A percentile compares a stretch with the other conserved stretches of the same genome.
Conservation (phyloP, 192 early-diverging fungal species). For the Pilaira anomala region DNA sequence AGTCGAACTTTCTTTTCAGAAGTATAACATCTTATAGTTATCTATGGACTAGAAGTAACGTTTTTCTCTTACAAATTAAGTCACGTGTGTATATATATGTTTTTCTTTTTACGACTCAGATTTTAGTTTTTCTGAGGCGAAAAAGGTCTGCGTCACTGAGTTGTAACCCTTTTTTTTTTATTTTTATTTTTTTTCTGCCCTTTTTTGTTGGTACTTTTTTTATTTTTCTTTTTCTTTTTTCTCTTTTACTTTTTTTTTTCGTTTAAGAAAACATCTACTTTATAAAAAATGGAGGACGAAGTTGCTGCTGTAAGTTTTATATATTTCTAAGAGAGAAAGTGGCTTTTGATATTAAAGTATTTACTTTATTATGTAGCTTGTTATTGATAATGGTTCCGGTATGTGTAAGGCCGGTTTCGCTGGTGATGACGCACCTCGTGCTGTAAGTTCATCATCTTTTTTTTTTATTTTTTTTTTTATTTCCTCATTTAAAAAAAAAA, state of each 20-base stretch:
- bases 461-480: too few species aligned
- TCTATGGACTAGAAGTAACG: too few species aligned
- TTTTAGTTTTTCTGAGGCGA: too few species aligned
- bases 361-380: slow-evolving; percentile 50
- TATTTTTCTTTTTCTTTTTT: slow-evolving; percentile 1
- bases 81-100: too few species aligned
- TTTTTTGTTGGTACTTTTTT: neutral
- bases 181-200: neutral
- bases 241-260: slow-evolving; percentile 10
- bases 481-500: neutral
- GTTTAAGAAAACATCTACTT: slow-evolving; percentile 1
- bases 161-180: slow-evolving; percentile 3
- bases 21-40: too few species aligned
- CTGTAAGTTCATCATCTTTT: slow-evolving; percentile 48
- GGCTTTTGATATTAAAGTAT: neutral
- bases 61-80: too few species aligned
- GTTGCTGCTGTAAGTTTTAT: slow-evolving; percentile 74
- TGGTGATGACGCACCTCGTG: slow-evolving; percentile 87
- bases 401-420: slow-evolving; percentile 96
- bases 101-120: too few species aligned
- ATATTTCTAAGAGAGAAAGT: neutral
- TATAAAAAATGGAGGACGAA: slow-evolving; percentile 69
- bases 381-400: slow-evolving; percentile 92
- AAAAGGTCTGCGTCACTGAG: neutral
- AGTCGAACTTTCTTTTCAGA: too few species aligned